Conservation (phyloP, 2,329 filamentous ascomycete genomes). For the Nothomitra cinnamomea region DNA sequence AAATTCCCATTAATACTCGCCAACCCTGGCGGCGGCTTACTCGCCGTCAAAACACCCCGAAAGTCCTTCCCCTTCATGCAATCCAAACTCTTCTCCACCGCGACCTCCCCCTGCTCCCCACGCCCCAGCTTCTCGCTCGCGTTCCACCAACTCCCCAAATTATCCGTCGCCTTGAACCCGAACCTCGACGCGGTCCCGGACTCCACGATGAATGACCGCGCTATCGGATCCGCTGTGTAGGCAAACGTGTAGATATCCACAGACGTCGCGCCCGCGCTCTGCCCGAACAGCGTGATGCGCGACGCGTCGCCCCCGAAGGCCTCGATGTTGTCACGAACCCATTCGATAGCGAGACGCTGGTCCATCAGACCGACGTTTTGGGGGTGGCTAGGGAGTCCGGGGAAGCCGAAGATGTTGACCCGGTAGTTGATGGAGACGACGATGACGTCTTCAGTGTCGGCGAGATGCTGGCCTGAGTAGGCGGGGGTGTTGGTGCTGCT, state of each 20-base stretch:
- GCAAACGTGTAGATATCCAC: constrained; percentile 19
- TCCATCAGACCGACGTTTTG: constrained; percentile 12
- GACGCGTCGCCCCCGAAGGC: constrained; percentile 11
- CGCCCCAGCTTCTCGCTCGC: too few species aligned
- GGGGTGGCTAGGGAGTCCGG: constrained; percentile 13
- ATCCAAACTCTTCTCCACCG: too few species aligned
- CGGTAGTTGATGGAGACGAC: constrained; percentile 32
- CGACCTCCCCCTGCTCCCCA: too few species aligned
- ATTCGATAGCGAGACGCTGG: constrained; percentile 12
- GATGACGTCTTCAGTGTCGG: constrained; percentile 26
- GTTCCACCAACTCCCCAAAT: too few species aligned
- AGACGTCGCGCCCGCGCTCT: constrained; percentile 15
- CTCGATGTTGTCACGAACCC: constrained; percentile 12
- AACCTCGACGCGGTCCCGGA: constrained; percentile 18
- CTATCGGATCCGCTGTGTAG: constrained; percentile 14
- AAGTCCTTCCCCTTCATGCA: too few species aligned
- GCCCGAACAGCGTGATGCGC: constrained; percentile 17
- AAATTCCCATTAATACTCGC: too few species aligned
- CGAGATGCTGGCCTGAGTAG: constrained; percentile 29
- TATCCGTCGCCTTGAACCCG: not conserved
- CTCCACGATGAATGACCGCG: constrained; percentile 15
- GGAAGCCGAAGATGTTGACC: constrained; percentile 27
- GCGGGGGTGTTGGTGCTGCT: constrained; percentile 23
- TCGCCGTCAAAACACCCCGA: too few species aligned
- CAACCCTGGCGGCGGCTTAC: too few species aligned